These are phyloP conservation scores for Pichia rugopelliculosa DNA, from an alignment of 805 yeast genomes.

Conservation along the genomic window DNA sequence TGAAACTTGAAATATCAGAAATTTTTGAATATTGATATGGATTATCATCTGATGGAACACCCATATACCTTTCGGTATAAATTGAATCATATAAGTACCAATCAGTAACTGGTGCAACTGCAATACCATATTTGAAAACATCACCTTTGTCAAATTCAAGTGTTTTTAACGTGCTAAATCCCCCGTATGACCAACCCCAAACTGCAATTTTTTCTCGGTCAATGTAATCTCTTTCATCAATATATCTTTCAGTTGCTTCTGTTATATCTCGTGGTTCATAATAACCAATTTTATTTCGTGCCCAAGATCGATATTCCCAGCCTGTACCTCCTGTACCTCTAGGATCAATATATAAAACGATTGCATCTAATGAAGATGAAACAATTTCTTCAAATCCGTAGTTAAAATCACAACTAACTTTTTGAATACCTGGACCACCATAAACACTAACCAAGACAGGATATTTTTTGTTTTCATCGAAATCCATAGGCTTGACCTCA, in stretches of 20 bases:
- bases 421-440: conserved; percentile 78
- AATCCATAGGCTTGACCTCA: conserved; percentile 56
- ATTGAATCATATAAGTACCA: conserved; percentile 73
- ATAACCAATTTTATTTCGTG: conserved; percentile 51
- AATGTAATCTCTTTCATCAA: conserved; percentile 38
- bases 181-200: conserved; percentile 92
- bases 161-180: conserved; percentile 67
- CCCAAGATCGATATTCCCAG: conserved; percentile 56
- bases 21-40: conserved; percentile 46
- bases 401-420: conserved; percentile 38
- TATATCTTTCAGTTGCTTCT: conserved; percentile 42
- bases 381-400: conserved; percentile 55
- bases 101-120: conserved; percentile 81
- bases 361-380: conserved; percentile 48
- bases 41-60: conserved; percentile 41
- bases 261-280: conserved; percentile 73
- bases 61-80: conserved; percentile 75
- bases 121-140: conserved; percentile 65
- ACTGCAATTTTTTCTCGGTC: conserved; percentile 52
- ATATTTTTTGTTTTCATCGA: conserved; percentile 38
- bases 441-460: conserved; percentile 64
- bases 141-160: conserved; percentile 58
- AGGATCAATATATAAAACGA: conserved; percentile 66
- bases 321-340: conserved; percentile 79
- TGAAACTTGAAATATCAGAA: conserved; percentile 36